Evolutionary conservation across 2,329 filamentous ascomycete genomes (phyloP).

Genomic region (Claviceps spartinae): DNA sequence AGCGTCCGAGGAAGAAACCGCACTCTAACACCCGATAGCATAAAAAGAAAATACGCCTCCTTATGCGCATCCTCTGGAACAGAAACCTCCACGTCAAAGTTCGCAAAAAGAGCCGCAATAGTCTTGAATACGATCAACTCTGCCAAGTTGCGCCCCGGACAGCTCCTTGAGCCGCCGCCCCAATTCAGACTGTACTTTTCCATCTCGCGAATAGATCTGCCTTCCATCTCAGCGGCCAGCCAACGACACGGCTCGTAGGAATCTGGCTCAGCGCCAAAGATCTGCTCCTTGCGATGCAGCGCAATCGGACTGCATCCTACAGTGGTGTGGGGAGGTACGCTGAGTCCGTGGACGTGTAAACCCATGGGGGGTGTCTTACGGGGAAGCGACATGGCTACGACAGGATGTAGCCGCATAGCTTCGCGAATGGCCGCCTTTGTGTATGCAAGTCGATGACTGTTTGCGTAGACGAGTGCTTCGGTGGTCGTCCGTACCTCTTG

Average conservation of each 20-base stretch:
- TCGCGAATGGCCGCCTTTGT: slow-evolving; percentile 33
- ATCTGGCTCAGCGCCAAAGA: slow-evolving; percentile 34
- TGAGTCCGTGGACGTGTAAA: slow-evolving; percentile 23
- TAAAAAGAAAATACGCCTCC: slow-evolving; percentile 37
- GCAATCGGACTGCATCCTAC: slow-evolving; percentile 38
- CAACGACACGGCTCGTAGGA: slow-evolving; percentile 34
- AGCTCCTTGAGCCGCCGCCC: slow-evolving; percentile 37
- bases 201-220: slow-evolving; percentile 22
- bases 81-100: slow-evolving; percentile 29
- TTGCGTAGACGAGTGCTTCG: slow-evolving; percentile 8
- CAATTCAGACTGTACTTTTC: slow-evolving; percentile 36
- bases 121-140: slow-evolving; percentile 35
- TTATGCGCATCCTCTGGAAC: slow-evolving; percentile 26
- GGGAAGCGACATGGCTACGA: slow-evolving; percentile 37
- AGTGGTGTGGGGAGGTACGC: slow-evolving; percentile 30
- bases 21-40: slow-evolving; percentile 33
- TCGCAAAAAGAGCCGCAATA: slow-evolving; percentile 25
- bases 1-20: slow-evolving; percentile 18
- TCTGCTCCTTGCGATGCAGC: slow-evolving; percentile 33
- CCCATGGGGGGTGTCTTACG: slow-evolving; percentile 28
- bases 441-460: slow-evolving; percentile 9
- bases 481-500: slow-evolving; percentile 18
- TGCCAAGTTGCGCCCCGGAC: slow-evolving; percentile 36
- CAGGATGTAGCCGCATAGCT: slow-evolving; percentile 35
- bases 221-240: slow-evolving; percentile 17